These are phyloP conservation scores for Boletus subcaerulescens DNA, from an alignment of 768 basidiomycete genomes.

Conservation along the genomic window DNA sequence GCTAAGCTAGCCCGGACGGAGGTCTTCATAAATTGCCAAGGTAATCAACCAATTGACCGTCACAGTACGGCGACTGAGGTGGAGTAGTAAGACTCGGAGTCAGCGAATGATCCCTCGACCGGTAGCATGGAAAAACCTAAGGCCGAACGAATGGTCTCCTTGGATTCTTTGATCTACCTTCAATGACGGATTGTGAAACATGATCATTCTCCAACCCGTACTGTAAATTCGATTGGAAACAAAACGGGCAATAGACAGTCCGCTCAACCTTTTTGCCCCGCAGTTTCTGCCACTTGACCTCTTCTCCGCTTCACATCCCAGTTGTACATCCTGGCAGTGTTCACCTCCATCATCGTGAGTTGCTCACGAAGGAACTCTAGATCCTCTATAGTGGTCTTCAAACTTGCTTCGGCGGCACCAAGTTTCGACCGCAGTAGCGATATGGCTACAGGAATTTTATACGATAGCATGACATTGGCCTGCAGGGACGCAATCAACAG, in stretches of 20 bases:
- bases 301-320: constrained; percentile 88
- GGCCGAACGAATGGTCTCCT: no score
- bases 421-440: constrained; percentile 75
- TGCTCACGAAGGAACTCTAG: constrained; percentile 93
- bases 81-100: no score
- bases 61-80: no score
- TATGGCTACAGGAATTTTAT: constrained; percentile 78
- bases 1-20: no score
- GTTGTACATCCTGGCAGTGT: constrained; percentile 94
- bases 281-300: constrained; percentile 42
- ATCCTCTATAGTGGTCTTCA: constrained; percentile 77
- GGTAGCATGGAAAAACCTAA: no score
- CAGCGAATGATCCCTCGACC: no score
- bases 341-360: constrained; percentile 93
- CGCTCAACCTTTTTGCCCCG: constrained; percentile 13
- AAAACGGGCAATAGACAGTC: neutral
- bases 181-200: no score
- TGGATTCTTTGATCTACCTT: no score
- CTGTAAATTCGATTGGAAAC: no score
- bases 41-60: no score
- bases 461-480: constrained; percentile 98
- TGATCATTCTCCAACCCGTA: neutral
- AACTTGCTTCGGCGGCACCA: constrained; percentile 57
- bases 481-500: constrained; percentile 29
- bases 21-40: no score